Base-by-base conservation (phyloP, 208 protist genomes). In the Leishmania guyanensis region DNA sequence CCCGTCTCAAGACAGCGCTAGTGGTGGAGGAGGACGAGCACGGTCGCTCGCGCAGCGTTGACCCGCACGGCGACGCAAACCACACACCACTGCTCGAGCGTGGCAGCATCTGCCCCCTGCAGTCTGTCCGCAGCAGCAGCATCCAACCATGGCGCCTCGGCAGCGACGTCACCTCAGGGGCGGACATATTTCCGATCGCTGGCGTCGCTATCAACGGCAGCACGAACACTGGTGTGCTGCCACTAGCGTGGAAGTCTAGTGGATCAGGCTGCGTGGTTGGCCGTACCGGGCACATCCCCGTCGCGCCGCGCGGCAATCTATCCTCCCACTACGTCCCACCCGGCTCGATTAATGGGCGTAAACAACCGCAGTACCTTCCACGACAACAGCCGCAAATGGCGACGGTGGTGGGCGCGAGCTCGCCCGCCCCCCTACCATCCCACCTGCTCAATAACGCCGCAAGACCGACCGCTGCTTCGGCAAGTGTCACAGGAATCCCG, bases 201-300 rank as follows among this genome's bases (percentile, higher is more conserved):
- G 54, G 77, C 50, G 85, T 8, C 56, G 29, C 86, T 29, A 68
- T 86, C 33, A 80, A 86, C 29, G 86, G 84, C 17, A 64, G 77
- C 26, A 72, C 80, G 5, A 56, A 50, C 75, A 46, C 74, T 17
- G 82, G 80, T 4, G 86, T 86, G 68, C 78, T 91, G 84, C 88
- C 82, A 75, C 86, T 94, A 46, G 88, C 92, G 77, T 96, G 93
- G 91, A 89, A 88, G 78, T 94, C 90, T 0, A 86, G 90, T 71
- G 89, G 81, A 77, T 80, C 85, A 20, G 91, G 85, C 39, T 78
- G 54, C 65, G 88, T 96, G 39, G 79, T 86, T n/a, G 69, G 86
- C 66, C 83, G 85, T 54, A 83, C 54, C 65, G 69, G 81, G 10
- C 83, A 85, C 78, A 26, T 88, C 8, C 84, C 89, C 16, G 51